Evolutionary conservation across 345 rosid genomes (phyloP), one percentile per base, ranked within the genome.

Genomic region (Brassica incana): DNA sequence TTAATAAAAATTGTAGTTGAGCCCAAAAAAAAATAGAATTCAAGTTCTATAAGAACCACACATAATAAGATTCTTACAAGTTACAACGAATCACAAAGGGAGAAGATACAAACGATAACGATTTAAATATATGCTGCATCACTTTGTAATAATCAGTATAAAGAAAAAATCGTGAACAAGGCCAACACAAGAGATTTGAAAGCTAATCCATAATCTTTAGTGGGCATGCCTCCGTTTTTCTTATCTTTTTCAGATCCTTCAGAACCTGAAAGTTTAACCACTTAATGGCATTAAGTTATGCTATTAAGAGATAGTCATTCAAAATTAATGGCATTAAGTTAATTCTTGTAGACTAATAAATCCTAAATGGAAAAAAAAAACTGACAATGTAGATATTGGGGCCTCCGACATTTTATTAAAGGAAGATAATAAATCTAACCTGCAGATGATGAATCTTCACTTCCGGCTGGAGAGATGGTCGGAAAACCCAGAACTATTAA

Each of bases 401-500:
- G 0, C 5, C 14, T 4, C 23, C 36, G 23, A 27, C 62, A 40
- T 40, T 7, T 6, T 10, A 74, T 30, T 15, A 30, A 1, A 52
- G 25, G 1, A 59, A 25, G 27, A 30, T 27, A 32, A 33, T 18
- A 63, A 54, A 58, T 66, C 7, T 45, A 48, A 79, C 87, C 87
- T 80, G 74, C 3, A 5, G 82, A 27, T 27, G 67, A 8, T 27
- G 69, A 20, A 33, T 40, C 76, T 80, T 74, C 84, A 73, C 78
- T 77, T 83, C 74, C 78, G 5, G 58, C 20, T 6, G 85, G 84
- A 75, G 32, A 59, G 3, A 71, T 80, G 0, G 67, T 67, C 3
- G 86, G 86, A 68, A 81, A 35, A 1, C 82, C 84, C n/a, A 76
- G 1, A 58, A 36, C 84, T 75, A 36, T 16, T 12, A 29, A 62